Evolutionary conservation across 306 rosid species (phyloP).

Genomic region (Dryas drummondii): DNA sequence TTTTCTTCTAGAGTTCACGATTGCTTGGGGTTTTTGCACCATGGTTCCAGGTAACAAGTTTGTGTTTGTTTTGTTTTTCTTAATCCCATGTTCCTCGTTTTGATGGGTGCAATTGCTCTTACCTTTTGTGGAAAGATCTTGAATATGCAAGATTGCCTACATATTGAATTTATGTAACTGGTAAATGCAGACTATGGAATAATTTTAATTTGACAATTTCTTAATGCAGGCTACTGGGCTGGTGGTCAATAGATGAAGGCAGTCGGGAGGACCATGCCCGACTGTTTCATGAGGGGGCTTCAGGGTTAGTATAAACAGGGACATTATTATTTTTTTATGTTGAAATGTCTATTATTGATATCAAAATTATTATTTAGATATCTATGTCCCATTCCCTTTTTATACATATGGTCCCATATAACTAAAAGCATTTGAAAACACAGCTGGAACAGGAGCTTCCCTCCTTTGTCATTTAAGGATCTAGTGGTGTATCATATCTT

Average conservation of each 20-base stretch:
- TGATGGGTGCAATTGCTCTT: slow-evolving; percentile 2
- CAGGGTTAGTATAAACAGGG: slow-evolving; percentile 46
- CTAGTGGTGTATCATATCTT: not conserved
- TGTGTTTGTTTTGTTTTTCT: not conserved
- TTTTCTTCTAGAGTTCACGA: slow-evolving; percentile 72
- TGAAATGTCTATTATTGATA: not conserved
- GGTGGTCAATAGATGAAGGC: slow-evolving; percentile 99
- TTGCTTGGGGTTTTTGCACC: slow-evolving; percentile 90
- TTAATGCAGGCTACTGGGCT: slow-evolving; percentile 76
- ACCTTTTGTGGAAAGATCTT: slow-evolving; percentile 12
- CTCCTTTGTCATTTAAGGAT: not conserved
- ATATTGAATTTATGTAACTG: slow-evolving; percentile 29
- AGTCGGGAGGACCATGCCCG: slow-evolving; percentile 93
- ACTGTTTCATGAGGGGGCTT: slow-evolving; percentile 72
- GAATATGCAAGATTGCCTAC: not conserved
- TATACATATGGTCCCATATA: no score
- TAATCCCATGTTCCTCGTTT: slow-evolving; percentile 16
- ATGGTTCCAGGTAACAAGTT: slow-evolving; percentile 83
- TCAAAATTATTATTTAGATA: not conserved
- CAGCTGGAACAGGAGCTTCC: not conserved
- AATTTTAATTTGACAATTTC: slow-evolving; percentile 30
- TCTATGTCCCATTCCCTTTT: not conserved
- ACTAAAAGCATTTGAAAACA: not conserved
- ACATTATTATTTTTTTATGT: not conserved
- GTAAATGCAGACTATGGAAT: slow-evolving; percentile 1